These are phyloP conservation scores for Echium plantagineum DNA, from an alignment of 257 asterid genomes.

Conservation along the genomic window DNA sequence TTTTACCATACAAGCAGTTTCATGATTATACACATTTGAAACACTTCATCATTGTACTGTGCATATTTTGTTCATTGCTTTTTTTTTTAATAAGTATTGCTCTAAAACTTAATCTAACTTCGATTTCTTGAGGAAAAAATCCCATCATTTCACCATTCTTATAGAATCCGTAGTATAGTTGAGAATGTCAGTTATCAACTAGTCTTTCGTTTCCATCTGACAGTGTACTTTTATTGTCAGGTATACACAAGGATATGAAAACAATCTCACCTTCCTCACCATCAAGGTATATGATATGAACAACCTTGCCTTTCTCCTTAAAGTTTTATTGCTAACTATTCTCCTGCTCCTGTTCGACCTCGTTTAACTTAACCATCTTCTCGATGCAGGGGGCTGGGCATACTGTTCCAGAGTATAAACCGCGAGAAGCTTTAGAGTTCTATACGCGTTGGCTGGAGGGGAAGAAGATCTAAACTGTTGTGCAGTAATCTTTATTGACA, in stretches of 20 bases:
- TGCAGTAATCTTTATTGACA: not conserved
- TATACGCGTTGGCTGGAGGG: slow-evolving; percentile 64
- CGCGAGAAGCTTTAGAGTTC: slow-evolving; percentile 66
- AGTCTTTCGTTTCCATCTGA: no score
- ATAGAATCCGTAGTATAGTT: no score
- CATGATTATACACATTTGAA: not conserved
- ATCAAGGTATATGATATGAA: slow-evolving; percentile 52
- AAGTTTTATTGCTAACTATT: not conserved
- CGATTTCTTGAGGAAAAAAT: no score
- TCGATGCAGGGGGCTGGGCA: slow-evolving; percentile 78
- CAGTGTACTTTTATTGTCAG: no score
- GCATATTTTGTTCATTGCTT: not conserved
- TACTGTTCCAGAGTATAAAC: slow-evolving; percentile 91
- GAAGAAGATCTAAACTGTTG: slow-evolving; percentile 31
- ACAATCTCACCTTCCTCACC: slow-evolving; percentile 75
- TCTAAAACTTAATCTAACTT: no score
- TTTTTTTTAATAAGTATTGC: no score
- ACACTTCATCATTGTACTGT: not conserved
- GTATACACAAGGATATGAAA: slow-evolving; percentile 62
- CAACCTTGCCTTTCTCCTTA: not conserved
- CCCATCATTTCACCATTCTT: no score
- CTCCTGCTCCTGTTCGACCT: not conserved
- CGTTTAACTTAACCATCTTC: not conserved
- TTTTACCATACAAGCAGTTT: not conserved
- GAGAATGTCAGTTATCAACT: no score